phyloP scores from a whole-genome alignment of 2,329 filamentous ascomycete genomes.

The Penicillium sp. region DNA sequence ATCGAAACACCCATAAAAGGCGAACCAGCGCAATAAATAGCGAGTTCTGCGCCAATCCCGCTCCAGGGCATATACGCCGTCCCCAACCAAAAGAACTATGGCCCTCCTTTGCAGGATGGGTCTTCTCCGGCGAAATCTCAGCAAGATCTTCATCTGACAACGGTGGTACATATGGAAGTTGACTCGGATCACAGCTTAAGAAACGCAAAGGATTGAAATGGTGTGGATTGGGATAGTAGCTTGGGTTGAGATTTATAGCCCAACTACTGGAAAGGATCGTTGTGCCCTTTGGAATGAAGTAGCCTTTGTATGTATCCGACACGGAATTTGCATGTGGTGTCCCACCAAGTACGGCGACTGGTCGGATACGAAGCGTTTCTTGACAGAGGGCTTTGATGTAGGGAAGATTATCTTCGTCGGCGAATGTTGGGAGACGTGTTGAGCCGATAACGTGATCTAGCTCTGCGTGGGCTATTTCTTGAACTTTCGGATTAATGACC shows the following conservation, averaged over 20 bases:
- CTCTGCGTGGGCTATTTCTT: constrained; percentile 38
- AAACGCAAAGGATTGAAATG: constrained; percentile 22
- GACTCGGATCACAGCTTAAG: constrained; percentile 2
- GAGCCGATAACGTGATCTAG: constrained; percentile 29
- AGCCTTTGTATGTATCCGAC: constrained; percentile 47
- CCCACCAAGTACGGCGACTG: constrained; percentile 42
- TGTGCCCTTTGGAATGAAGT: constrained; percentile 48
- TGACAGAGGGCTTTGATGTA: constrained; percentile 31
- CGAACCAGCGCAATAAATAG: constrained; percentile 37
- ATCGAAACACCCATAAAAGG: constrained; percentile 17
- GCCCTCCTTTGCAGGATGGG: constrained; percentile 30
- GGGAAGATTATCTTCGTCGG: constrained; percentile 26
- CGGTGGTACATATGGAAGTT: constrained; percentile 4
- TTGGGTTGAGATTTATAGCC: constrained; percentile 22
- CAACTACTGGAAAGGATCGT: constrained; percentile 33
- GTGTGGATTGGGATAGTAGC: constrained; percentile 19
- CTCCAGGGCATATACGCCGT: constrained; percentile 50
- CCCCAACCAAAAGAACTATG: constrained; percentile 53
- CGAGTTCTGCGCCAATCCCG: constrained; percentile 54
- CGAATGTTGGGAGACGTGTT: constrained; percentile 26
- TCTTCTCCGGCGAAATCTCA: background rate
- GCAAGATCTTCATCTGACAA: constrained; percentile 7
- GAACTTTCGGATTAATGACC: constrained; percentile 44
- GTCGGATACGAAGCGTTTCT: constrained; percentile 32
- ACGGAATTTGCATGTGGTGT: constrained; percentile 48